Evolutionary conservation across 805 yeast genomes (phyloP).

Genomic region (Candida pseudofarinosa): DNA sequence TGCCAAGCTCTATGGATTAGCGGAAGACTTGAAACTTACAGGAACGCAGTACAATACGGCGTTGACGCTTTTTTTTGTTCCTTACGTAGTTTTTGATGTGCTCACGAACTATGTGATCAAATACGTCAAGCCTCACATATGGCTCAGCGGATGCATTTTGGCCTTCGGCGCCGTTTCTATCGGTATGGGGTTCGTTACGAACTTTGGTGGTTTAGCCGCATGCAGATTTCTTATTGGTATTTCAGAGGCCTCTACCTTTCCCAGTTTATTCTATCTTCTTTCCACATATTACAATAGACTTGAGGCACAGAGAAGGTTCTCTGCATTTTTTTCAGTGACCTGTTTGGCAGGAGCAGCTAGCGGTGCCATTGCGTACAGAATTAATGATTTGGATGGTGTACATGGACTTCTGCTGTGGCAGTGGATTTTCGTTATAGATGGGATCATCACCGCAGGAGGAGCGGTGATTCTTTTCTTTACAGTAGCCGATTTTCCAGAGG

Average conservation of each 20-base stretch:
- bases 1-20: slow-evolving; percentile 71
- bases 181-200: slow-evolving; percentile 61
- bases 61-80: slow-evolving; percentile 67
- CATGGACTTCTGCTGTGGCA: slow-evolving; percentile 45
- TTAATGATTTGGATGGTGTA: slow-evolving; percentile 48
- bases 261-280: slow-evolving; percentile 68
- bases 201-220: slow-evolving; percentile 55
- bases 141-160: slow-evolving; percentile 57
- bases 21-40: slow-evolving; percentile 46
- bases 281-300: slow-evolving; percentile 59
- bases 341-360: slow-evolving; percentile 77
- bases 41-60: slow-evolving; percentile 63
- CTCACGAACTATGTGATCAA: slow-evolving; percentile 62
- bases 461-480: slow-evolving; percentile 40
- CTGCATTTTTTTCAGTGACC: slow-evolving; percentile 67
- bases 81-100: slow-evolving; percentile 62
- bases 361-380: slow-evolving; percentile 67
- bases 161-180: slow-evolving; percentile 62
- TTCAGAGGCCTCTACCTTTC: slow-evolving; percentile 70
- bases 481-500: slow-evolving; percentile 72
- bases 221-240: slow-evolving; percentile 65
- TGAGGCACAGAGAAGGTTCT: slow-evolving; percentile 67
- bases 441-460: slow-evolving; percentile 33
- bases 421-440: slow-evolving; percentile 51
- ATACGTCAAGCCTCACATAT: slow-evolving; percentile 56